phyloP scores from a whole-genome alignment of 768 basidiomycete genomes.

The Daedaleopsis sinensis region DNA sequence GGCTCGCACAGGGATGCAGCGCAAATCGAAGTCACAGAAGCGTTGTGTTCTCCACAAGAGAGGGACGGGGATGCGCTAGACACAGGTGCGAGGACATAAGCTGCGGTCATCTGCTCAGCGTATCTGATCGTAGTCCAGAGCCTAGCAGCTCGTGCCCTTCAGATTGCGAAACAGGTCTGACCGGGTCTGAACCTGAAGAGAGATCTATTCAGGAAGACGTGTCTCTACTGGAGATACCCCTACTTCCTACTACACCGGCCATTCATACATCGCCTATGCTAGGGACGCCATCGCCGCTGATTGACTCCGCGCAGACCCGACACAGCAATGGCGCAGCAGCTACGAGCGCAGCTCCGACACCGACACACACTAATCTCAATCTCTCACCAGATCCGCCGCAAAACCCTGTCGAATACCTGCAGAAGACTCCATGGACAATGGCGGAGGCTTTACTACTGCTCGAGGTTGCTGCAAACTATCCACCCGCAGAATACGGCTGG shows the following conservation, averaged over 20 bases:
- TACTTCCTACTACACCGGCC: not conserved
- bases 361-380: not conserved
- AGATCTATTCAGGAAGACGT: not conserved
- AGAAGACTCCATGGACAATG: constrained; percentile 18
- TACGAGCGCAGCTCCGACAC: not conserved
- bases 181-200: constrained; percentile 4
- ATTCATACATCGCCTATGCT: not conserved
- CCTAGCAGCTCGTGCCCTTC: constrained; percentile 10
- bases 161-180: constrained; percentile 7
- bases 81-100: constrained; percentile 3
- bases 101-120: constrained; percentile 5
- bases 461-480: constrained; percentile 18
- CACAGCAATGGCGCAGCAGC: too few species aligned
- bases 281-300: too few species aligned
- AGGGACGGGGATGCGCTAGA: not conserved
- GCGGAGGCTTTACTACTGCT: constrained; percentile 20
- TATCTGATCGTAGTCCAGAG: constrained; percentile 9
- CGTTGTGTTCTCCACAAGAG: constrained; percentile 2
- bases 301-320: too few species aligned
- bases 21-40: constrained; percentile 7
- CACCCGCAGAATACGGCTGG: constrained; percentile 18
- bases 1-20: not conserved
- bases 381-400: constrained; percentile 15
- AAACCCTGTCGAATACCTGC: constrained; percentile 10
- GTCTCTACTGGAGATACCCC: not conserved